Evolutionary conservation across 371 early-diverging fungal species (phyloP).

Genomic region (Dinochytrium kinnereticum): DNA sequence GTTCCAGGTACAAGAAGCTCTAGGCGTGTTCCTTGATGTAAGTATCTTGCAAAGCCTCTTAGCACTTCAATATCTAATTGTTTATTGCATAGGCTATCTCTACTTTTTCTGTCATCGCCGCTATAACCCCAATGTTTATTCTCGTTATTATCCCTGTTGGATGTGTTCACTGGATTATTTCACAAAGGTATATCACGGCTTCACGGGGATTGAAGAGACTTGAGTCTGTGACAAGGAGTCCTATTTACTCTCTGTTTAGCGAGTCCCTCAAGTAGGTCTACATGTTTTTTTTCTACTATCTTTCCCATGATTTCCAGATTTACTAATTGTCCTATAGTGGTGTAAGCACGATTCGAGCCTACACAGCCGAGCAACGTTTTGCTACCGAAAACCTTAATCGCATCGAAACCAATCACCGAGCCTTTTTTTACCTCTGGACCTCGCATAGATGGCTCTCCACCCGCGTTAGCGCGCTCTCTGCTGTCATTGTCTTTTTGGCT

Average conservation of each 20-base stretch:
- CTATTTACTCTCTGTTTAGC: constrained; percentile 76
- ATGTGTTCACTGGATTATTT: constrained; percentile 29
- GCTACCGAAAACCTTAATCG: constrained; percentile 26
- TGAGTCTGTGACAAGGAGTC: constrained; percentile 74
- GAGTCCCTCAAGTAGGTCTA: constrained; percentile 58
- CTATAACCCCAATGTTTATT: constrained; percentile 60
- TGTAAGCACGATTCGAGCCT: constrained; percentile 77
- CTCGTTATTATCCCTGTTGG: constrained; percentile 28
- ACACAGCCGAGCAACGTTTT: constrained; percentile 38
- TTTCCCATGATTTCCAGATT: background rate
- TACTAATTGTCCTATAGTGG: constrained; percentile 51
- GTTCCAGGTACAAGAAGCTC: constrained; percentile 12
- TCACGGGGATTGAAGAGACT: constrained; percentile 79
- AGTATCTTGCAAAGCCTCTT: background rate
- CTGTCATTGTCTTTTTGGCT: constrained; percentile 72
- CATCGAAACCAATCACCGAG: constrained; percentile 69
- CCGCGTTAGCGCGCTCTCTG: constrained; percentile 72
- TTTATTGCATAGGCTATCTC: constrained; percentile 4
- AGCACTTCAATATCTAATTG: background rate
- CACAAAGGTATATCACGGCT: constrained; percentile 62
- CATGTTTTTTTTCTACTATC: constrained; percentile 27
- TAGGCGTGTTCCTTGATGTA: constrained; percentile 18
- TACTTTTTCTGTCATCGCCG: constrained; percentile 13
- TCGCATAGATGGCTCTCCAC: constrained; percentile 86
- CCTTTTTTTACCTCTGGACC: constrained; percentile 80